Evolutionary conservation across 352 stramenopile genomes (phyloP), one percentile per base, ranked within the genome.

Genomic region (Pythium aphanidermatum): DNA sequence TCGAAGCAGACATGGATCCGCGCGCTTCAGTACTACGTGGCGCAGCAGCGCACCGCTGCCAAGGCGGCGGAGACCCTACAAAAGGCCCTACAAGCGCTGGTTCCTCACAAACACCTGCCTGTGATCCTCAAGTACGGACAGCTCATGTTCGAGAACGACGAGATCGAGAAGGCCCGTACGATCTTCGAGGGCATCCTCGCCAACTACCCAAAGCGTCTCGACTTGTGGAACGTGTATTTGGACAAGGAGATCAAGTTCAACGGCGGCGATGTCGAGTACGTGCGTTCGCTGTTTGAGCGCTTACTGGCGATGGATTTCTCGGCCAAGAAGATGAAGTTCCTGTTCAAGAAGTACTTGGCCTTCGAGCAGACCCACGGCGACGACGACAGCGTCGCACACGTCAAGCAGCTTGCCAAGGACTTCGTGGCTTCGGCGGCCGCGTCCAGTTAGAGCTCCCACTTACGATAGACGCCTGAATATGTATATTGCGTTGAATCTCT

Each of bases 261-360:
- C 43, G 77, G 91, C 35, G 64, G 68, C 47, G 82, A 91, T 27
- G 63, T 83, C 2, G 71, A 67, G 1, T 65, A 83, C n/a, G 92
- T 95, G 38, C 79, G 95, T 27, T 62, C 70, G 19, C 71, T 98
- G 36, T 96, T 98, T 38, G 79, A 95, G 49, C 88, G 84, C 11
- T 66, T 97, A n/a, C 48, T 97, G 14, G 81, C 83, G 16, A 93
- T 97, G 73, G 94, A 98, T 25, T 97, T 98, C 35, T 96, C 77
- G 7, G 81, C 96, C 51, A 98, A 98, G 63, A 96, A 98, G 81
- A 98, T 98, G 92, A 98, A 98, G 70, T 96, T 93, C 52, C 58
- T 98, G 49, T 98, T 98, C 74, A 98, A 98, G 62, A 98, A 98
- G 63, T 98, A 84, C 70, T 78, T 97, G 51, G 62, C 78, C 20